Percentiles rank a stretch among this genome's conserved stretches.
phyloP scores from a whole-genome alignment of 2,329 filamentous ascomycete species.

The Phoma sp. region DNA sequence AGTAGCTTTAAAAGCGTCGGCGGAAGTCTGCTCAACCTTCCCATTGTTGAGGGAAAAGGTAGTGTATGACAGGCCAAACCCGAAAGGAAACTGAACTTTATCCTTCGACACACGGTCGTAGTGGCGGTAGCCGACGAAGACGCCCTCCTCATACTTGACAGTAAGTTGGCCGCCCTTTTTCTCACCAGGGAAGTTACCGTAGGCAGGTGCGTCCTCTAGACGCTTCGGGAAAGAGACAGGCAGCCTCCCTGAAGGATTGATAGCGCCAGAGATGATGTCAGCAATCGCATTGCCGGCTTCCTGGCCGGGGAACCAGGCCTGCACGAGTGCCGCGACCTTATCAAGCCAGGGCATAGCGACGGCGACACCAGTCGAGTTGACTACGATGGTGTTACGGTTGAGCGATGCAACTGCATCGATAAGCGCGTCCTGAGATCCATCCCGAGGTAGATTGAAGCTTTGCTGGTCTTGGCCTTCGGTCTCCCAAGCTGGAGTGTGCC shows the following conservation, averaged over 20 bases:
- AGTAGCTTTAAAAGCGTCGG: constrained; percentile 36
- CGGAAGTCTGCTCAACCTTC: constrained; percentile 68
- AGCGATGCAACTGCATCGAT: constrained; percentile 69
- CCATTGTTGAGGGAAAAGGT: constrained; percentile 54
- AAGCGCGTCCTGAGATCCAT: constrained; percentile 66
- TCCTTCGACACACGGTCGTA: constrained; percentile 66
- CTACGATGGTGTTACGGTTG: constrained; percentile 73
- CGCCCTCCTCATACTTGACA: constrained; percentile 60
- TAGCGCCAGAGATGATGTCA: constrained; percentile 49
- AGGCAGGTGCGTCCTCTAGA: constrained; percentile 45
- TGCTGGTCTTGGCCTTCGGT: constrained; percentile 69
- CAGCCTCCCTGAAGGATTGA: constrained; percentile 49
- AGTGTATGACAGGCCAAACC: constrained; percentile 49
- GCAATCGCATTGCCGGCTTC: constrained; percentile 52
- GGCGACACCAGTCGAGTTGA: constrained; percentile 80
- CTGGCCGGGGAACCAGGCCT: constrained; percentile 53
- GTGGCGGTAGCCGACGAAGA: constrained; percentile 63
- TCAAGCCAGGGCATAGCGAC: constrained; percentile 72
- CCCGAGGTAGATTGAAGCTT: constrained; percentile 58
- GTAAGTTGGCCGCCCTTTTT: constrained; percentile 64
- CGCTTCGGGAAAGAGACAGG: constrained; percentile 49
- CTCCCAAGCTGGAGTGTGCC: constrained; percentile 45
- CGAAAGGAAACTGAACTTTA: constrained; percentile 52
- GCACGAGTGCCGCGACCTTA: constrained; percentile 47
- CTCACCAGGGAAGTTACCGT: constrained; percentile 49